Base-by-base conservation (phyloP, 1,284 basidiomycete genomes). In the Polyporus tsugae region DNA sequence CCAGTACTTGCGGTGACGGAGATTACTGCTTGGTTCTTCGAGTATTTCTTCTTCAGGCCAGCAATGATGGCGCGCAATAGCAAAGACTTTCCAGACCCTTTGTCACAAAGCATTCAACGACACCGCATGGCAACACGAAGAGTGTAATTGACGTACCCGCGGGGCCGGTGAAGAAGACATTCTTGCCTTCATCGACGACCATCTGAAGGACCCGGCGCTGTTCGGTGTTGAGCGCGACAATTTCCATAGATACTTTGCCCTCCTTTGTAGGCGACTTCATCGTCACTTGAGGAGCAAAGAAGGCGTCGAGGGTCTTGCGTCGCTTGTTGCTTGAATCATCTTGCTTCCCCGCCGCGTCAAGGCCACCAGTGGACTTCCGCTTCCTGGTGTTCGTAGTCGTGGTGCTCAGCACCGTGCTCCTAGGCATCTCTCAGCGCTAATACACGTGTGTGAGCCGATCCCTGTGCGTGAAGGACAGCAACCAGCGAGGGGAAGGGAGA, bases 1-100 rank as follows among this genome's bases (percentile, higher is more conserved):
- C 88, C 88, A 0, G 88, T 89, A 66, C 86, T 87, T 2, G 87
- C 87, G 1, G 86, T 88, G 25, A 89, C 82, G 6, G 87, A 86
- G 38, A 89, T 81, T 6, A 81, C 80, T 39, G 87, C 86, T 1
- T 80, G 77, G 25, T 80, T 80, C 68, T 81, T 82, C 13, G 77
- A 75, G 70, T 86, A 79, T 75, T 90, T 90, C 71, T 82, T 82
- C 33, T 82, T 80, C 15, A 91, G 80, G 19, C 84, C 82, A 1
- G 81, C 65, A 68, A 91, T 86, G 65, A 91, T 90, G 38, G 85
- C 85, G 17, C 88, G 81, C 0, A 87, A 75, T 13, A 91, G 78
- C 44, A 89, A 80, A 0, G 87, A 89, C 73, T 89, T 89, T 38
- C 87, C 87, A 1, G 87, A 87, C 39, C 87, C 87, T 86, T 62